These are phyloP conservation scores for Aaosphaeria pasadenensis DNA, from an alignment of 2,329 filamentous ascomycete genomes.

Conservation along the genomic window DNA sequence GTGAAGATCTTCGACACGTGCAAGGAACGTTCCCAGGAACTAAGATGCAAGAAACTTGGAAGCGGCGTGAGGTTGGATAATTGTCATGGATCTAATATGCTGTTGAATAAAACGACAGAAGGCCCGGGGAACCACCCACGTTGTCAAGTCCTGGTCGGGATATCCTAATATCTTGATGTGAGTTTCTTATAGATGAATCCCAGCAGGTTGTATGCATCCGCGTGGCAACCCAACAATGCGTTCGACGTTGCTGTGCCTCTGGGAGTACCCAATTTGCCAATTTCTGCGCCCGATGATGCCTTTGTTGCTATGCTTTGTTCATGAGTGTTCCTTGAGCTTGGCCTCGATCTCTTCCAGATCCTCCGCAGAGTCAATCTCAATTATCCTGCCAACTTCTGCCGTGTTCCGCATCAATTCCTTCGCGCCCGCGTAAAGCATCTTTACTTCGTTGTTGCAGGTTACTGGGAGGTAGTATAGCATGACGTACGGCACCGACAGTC, in stretches of 20 bases:
- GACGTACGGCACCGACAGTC: slow-evolving; percentile 87
- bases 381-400: slow-evolving; percentile 80
- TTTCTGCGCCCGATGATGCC: no score
- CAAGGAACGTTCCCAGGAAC: no score
- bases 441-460: slow-evolving; percentile 80
- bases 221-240: no score
- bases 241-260: no score
- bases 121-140: no score
- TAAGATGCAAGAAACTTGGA: no score
- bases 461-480: slow-evolving; percentile 91
- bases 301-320: neutral
- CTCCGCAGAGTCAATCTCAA: slow-evolving; percentile 78
- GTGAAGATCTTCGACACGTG: no score
- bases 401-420: slow-evolving; percentile 95
- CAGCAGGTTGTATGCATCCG: neutral
- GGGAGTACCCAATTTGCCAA: no score
- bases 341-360: slow-evolving; percentile 80
- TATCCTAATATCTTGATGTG: neutral
- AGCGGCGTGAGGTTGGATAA: no score
- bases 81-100: no score
- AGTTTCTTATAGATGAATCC: neutral
- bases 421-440: slow-evolving; percentile 93
- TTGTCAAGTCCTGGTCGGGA: no score
- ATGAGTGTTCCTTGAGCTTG: slow-evolving; percentile 49
- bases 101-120: no score